Conservation (phyloP, 495 filamentous ascomycete genomes). For the Neurospora sp. region DNA sequence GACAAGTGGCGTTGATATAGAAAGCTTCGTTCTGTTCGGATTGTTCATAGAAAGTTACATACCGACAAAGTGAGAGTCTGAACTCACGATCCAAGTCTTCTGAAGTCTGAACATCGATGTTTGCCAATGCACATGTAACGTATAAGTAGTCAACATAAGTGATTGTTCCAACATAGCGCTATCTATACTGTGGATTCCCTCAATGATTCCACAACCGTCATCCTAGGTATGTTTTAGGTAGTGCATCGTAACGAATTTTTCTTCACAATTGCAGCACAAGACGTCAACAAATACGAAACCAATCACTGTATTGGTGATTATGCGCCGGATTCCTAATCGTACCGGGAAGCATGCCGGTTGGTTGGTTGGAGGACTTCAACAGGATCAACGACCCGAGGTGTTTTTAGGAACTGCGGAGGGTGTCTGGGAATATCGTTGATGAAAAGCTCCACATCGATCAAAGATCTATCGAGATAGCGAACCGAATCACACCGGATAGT, state of each 20-base stretch:
- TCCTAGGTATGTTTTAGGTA: neutral
- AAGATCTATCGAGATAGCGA: neutral
- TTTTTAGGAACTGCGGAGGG: neutral
- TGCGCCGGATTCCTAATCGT: neutral
- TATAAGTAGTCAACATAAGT: neutral
- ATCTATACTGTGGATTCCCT: neutral
- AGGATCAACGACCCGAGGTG: neutral
- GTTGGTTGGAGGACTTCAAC: neutral
- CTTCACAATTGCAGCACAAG: neutral
- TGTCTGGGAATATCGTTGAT: neutral
- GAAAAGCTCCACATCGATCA: neutral
- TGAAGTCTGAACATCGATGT: neutral
- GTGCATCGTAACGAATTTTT: neutral
- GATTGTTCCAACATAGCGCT: neutral
- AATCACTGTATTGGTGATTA: conserved; percentile 9
- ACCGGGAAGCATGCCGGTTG: neutral
- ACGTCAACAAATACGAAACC: neutral
- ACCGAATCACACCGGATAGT: neutral
- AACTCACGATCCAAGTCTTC: neutral
- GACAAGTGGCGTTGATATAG: neutral
- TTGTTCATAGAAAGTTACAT: neutral
- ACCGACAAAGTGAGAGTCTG: neutral
- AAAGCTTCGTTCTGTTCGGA: neutral
- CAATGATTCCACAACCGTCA: neutral
- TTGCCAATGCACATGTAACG: neutral